phyloP scores from a whole-genome alignment of 306 rosid genomes.

The Cicer arietinum region DNA sequence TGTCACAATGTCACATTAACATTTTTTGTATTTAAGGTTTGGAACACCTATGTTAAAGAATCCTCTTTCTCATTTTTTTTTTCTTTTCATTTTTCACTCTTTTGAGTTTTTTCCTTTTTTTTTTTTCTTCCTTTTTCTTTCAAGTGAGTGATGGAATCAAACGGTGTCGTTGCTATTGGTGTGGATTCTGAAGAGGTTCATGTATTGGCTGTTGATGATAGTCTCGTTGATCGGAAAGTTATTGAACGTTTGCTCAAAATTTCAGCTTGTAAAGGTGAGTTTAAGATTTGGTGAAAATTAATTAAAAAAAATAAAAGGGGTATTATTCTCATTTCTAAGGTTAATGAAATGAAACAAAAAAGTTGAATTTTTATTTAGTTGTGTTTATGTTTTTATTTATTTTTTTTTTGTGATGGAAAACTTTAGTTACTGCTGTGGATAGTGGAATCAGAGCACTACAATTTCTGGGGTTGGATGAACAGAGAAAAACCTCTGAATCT shows the following conservation, averaged over 20 bases:
- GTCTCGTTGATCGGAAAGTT: conserved; percentile 86
- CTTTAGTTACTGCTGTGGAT: conserved; percentile 89
- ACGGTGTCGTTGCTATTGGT: conserved; percentile 48
- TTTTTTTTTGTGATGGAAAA: neutral
- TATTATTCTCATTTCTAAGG: neutral
- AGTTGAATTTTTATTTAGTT: neutral
- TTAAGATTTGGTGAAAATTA: neutral
- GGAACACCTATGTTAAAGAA: conserved; percentile 42
- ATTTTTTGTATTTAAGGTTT: conserved; percentile 46
- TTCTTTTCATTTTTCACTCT: neutral
- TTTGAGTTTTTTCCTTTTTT: neutral
- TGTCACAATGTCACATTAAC: conserved; percentile 42
- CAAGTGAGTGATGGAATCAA: conserved; percentile 51
- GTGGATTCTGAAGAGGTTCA: conserved; percentile 65
- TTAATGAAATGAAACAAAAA: neutral
- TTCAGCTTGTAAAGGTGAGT: conserved; percentile 80
- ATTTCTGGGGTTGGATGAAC: conserved; percentile 74
- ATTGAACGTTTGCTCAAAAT: conserved; percentile 84
- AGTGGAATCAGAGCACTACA: conserved; percentile 93
- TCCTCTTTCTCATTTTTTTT: conserved; percentile 22
- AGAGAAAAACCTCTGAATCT: conserved; percentile 60
- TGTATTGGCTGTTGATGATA: conserved; percentile 96
- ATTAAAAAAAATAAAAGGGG: too few relatives aligned
- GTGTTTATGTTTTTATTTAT: neutral
- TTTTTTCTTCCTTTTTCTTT: neutral